Base-by-base conservation (phyloP, 2,329 filamentous ascomycete genomes). In the Colletotrichum chrysophilum region DNA sequence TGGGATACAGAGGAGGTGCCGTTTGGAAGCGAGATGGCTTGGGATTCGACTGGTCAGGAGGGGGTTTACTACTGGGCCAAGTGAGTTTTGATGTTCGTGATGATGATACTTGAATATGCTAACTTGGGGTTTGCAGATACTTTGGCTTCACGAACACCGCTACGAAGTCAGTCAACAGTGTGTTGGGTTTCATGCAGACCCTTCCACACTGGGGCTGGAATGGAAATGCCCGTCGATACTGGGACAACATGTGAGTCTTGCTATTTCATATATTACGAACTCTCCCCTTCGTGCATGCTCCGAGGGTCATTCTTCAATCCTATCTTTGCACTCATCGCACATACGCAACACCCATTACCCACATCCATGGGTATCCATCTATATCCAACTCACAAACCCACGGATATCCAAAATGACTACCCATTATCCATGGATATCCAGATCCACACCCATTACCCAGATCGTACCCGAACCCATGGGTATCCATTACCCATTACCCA, bases 121-220 rank as follows among this genome's bases (percentile, higher is more conserved):
- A 13, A 85, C 58, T 26, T 1, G n/a, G 4, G 4, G 2, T 7
- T 16, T 3, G 9, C 21, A 70, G 85, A 34, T 88, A 91, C 78
- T 92, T 92, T 79, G 86, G 86, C 4, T 84, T 88, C 66, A 82
- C 81, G 0, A 80, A 80, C 0, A 89, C 89, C 0, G 85, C 84
- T 0, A 80, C 80, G 0, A 92, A 91, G 78, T 88, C 86, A 0
- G 83, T 92, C 58, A 85, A 88, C 71, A 89, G 87, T 21, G 89
- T 92, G 4, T 79, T 91, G 1, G 91, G 89, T 0, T 92, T 88
- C 76, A 91, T 87, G 84, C 90, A 90, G 0, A 89, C 88, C 0
- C 87, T 92, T 0, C 84, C 89, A 0, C 90, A 92, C 76, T 92
- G 91, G 91, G 91, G 89, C 4, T 92, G 88, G 88, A 91, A 92